Evolutionary conservation across 352 stramenopile species (phyloP), one percentile per base, ranked within the genome.

Genomic region (Phytopythium aichiense): DNA sequence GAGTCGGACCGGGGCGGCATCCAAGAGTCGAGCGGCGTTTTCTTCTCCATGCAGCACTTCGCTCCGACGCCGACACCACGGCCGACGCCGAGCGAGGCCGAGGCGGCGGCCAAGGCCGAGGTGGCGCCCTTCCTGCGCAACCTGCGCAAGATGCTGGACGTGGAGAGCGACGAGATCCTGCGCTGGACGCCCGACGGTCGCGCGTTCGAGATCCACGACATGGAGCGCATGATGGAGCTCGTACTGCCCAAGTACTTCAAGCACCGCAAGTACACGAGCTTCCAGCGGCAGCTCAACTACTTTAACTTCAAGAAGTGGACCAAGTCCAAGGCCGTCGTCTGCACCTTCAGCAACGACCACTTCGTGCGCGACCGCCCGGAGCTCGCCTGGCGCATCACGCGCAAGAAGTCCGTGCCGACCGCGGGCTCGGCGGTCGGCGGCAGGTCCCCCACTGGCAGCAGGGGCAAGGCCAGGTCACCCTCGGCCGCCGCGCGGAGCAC

Each of bases 211-310:
- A 90, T 91, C 60, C 70, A 82, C 65, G 79, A 92, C 73, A 84
- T 88, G 73, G 59, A 66, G 30, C 61, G 63, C 45, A 85, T 97
- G 61, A 91, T 93, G 73, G 63, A 76, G 28, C 25, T 15, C 48
- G 80, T 97, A 55, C 79, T 98, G 25, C 91, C 93, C 30, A 90
- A 92, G 65, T 98, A 98, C 74, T 98, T 98, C 70, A 98, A 98
- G 64, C 93, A 98, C 71, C 76, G 79, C 69, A 97, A 94, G 66
- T 98, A 98, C 80, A 94, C 93, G 59, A 97, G 88, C 58, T 95
- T 98, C 63, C 88, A 97, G 64, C 87, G 93, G 31, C 91, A 98
- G 64, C 82, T 98, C 61, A 97, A 97, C 78, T 98, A 98, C 69
- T 98, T 98, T 62, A 87, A 68, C 73, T 89, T 81, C 57, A 81